A percentile compares a stretch with the other conserved stretches of the same genome.
Conservation (phyloP, 371 early-diverging fungal species). For the Fennellomyces sp. region DNA sequence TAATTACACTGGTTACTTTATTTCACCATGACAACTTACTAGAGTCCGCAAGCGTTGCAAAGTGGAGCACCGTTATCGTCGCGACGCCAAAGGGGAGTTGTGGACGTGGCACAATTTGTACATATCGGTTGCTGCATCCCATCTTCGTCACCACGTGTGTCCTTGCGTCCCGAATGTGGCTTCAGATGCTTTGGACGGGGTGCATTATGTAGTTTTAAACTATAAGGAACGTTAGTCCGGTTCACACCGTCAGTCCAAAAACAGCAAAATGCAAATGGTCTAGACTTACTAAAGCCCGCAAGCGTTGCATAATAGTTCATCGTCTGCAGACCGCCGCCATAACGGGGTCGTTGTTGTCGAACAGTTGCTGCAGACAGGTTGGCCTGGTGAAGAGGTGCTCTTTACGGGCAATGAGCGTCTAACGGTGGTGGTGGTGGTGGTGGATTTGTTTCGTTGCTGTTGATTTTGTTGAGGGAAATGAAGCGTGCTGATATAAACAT, state of each 20-base stretch:
- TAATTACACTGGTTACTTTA: neutral
- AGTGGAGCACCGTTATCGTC: constrained; percentile 74
- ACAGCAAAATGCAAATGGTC: neutral
- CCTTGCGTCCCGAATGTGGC: constrained; percentile 11
- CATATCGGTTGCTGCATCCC: constrained; percentile 56
- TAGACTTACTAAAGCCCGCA: constrained; percentile 64
- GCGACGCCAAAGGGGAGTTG: constrained; percentile 96
- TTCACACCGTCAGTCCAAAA: neutral
- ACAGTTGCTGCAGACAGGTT: constrained; percentile 77
- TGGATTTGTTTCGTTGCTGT: neutral
- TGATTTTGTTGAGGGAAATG: neutral
- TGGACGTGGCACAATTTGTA: constrained; percentile 86
- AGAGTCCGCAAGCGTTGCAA: constrained; percentile 98
- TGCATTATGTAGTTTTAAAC: constrained; percentile 70
- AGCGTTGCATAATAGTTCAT: constrained; percentile 88
- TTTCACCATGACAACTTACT: constrained; percentile 51
- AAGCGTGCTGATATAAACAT: neutral
- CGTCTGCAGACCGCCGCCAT: constrained; percentile 88
- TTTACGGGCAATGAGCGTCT: neutral
- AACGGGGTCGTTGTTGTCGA: constrained; percentile 84
- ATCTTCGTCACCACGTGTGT: constrained; percentile 23
- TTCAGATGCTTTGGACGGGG: constrained; percentile 57
- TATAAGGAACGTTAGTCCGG: constrained; percentile 1
- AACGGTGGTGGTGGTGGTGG: neutral
- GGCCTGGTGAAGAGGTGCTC: constrained; percentile 3